Evolutionary conservation across 495 filamentous ascomycete genomes (phyloP), one percentile per base, ranked within the genome.

Genomic region (Immersiella caudata): DNA sequence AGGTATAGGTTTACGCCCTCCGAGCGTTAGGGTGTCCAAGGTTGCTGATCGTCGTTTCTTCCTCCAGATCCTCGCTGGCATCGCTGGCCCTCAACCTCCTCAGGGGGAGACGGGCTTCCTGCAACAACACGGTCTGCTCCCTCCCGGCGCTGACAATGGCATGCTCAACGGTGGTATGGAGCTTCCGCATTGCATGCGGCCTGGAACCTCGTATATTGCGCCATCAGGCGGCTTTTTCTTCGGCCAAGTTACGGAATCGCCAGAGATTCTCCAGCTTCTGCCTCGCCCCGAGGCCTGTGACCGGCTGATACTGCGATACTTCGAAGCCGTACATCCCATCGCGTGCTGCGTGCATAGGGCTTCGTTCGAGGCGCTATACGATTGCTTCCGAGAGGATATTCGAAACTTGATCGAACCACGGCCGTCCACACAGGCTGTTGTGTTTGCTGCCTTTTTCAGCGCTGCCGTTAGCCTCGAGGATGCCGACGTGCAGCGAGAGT

Each of bases 201-300:
- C 86, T 3, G 80, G 82, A 11, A 78, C 80, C 26, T 74, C 81
- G 4, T 88, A 84, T 66, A 84, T 88, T 29, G 81, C 85, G 2
- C 87, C 86, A 5, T 81, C 86, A n/a, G 86, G 87, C 52, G 86
- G 85, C 64, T 90, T 90, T 78, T 89, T 90, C 72, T 90, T 91
- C 64, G 86, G 86, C 11, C 79, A 83, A 27, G 77, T 77, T 3
- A 76, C 79, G 21, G 68, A 83, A 27, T 74, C 78, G 21, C 80
- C 80, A 0, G 78, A 80, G 8, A 73, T 91, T 24, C 73, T 88
- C 62, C 77, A 85, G 26, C 86, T 85, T 68, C 69, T 92, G 18
- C 89, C 87, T 0, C 76, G 79, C 6, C 76, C 75, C 56, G 49
- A 73, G 8, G 74, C 81, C 1, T 82, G 85, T 11, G 85, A 90